Evolutionary conservation across 352 stramenopile species (phyloP).

Genomic region (Phytopythium vexans): DNA sequence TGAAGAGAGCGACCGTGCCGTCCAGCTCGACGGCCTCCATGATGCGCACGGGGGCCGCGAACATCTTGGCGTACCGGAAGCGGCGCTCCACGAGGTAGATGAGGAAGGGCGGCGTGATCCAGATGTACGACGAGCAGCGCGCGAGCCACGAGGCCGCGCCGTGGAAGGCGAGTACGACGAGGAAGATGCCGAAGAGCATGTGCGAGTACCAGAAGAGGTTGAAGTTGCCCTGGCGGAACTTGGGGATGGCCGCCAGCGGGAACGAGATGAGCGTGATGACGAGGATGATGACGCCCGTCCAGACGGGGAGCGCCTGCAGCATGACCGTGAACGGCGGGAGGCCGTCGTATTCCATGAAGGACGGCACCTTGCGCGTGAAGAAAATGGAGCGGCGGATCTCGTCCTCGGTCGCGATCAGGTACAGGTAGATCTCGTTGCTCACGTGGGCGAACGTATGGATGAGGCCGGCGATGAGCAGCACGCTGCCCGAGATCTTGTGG

Average conservation of each 20-base stretch:
- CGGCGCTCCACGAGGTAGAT: constrained; percentile 71
- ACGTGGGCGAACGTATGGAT: constrained; percentile 66
- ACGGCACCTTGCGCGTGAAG: constrained; percentile 42
- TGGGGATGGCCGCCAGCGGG: constrained; percentile 63
- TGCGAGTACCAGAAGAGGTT: constrained; percentile 84
- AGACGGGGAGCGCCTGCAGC: constrained; percentile 66
- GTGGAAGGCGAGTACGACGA: constrained; percentile 64
- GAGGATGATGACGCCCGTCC: constrained; percentile 69
- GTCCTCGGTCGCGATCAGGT: constrained; percentile 58
- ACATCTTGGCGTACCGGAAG: constrained; percentile 74
- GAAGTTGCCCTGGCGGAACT: constrained; percentile 72
- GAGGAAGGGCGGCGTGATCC: constrained; percentile 57
- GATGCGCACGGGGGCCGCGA: constrained; percentile 57
- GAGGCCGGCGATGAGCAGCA: constrained; percentile 50
- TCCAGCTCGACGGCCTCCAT: constrained; percentile 67
- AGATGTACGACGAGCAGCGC: constrained; percentile 53
- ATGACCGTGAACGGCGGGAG: constrained; percentile 62
- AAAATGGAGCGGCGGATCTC: constrained; percentile 63
- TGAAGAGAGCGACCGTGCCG: constrained; percentile 65
- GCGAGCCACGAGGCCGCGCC: constrained; percentile 65
- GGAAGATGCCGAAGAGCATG: constrained; percentile 73
- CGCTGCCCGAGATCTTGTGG: constrained; percentile 72
- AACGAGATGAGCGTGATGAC: constrained; percentile 67
- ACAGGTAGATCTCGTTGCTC: constrained; percentile 70
- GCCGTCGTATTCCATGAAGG: constrained; percentile 35